phyloP scores from a whole-genome alignment of 257 asterid genomes.

The Ophiorrhiza pumila region DNA sequence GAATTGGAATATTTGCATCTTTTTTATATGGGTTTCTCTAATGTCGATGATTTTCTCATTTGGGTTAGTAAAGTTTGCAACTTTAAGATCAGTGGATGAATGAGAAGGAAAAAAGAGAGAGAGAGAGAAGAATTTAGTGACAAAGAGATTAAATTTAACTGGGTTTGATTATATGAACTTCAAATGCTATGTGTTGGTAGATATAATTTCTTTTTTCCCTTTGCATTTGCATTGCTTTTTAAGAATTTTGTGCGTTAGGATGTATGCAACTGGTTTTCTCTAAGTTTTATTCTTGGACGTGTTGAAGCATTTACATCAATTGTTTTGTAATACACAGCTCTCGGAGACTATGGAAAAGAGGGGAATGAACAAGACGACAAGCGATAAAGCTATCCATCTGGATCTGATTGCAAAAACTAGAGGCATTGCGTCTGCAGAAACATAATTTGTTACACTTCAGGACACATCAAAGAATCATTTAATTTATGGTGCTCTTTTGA shows the following conservation, averaged over 20 bases:
- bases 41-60: background rate
- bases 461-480: slow-evolving; percentile 70
- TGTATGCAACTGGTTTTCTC: background rate
- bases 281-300: background rate
- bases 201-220: background rate
- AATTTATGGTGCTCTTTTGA: slow-evolving; percentile 85
- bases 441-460: slow-evolving; percentile 63
- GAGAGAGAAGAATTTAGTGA: background rate
- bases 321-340: slow-evolving; percentile 42
- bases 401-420: slow-evolving; percentile 74
- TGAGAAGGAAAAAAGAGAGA: background rate
- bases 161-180: background rate
- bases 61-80: background rate
- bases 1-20: background rate
- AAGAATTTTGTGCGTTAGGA: background rate
- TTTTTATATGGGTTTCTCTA: background rate
- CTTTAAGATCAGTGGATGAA: background rate
- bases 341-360: slow-evolving; percentile 76
- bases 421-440: slow-evolving; percentile 72
- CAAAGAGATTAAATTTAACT: background rate
- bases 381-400: slow-evolving; percentile 84
- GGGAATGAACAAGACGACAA: slow-evolving; percentile 87
- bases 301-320: slow-evolving; percentile 1
- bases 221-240: background rate
- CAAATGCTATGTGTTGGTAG: background rate